Evolutionary conservation across 805 yeast genomes (phyloP), one percentile per base, ranked within the genome.

Genomic region (Zygotorulaspora danielsina): DNA sequence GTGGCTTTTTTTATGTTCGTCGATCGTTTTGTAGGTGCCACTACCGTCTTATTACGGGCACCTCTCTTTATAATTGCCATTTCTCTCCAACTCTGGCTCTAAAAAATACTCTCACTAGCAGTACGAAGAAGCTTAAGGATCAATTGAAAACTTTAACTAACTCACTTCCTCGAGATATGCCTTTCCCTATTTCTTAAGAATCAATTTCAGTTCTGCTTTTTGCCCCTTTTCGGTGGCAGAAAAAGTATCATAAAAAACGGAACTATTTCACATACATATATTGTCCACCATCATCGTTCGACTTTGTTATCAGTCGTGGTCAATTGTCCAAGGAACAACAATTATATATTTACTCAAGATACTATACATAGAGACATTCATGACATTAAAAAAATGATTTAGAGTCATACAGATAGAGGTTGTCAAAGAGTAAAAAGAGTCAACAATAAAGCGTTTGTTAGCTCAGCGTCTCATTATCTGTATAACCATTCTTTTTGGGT

Each of bases 11-110:
- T 79, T 40, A 84, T 79, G 27, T 67, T 80, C 13, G 55, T 59
- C 40, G 71, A 67, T 49, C 76, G 71, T 54, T 74, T 75, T 32
- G 76, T 75, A 26, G 79, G 85, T 50, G 69, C 76, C 54, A 59
- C 71, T 36, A 67, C 67, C 21, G 67, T 66, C 48, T 70, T 78
- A 59, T 67, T 70, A 59, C 85, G 78, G 39, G 75, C 81, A 39
- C 88, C 82, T 63, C 90, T 73, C 63, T 79, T 82, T 12, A 88
- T 80, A 45, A 84, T 72, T 36, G 85, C 94, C 94, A 85, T 84
- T 12, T 15, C 18, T 32, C 18, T 12, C 31, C 17, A 27, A 27
- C 6, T 7, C 12, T 13, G 27, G 27, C 11, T 5, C 27, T 24
- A 13, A 24, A 4, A 5, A 27, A 18, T 27, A 10, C 15, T 27